A percentile compares a stretch with the other conserved stretches of the same genome.
phyloP scores from a whole-genome alignment of 495 filamentous ascomycete genomes.

The Aspergillus saccharolyticus region DNA sequence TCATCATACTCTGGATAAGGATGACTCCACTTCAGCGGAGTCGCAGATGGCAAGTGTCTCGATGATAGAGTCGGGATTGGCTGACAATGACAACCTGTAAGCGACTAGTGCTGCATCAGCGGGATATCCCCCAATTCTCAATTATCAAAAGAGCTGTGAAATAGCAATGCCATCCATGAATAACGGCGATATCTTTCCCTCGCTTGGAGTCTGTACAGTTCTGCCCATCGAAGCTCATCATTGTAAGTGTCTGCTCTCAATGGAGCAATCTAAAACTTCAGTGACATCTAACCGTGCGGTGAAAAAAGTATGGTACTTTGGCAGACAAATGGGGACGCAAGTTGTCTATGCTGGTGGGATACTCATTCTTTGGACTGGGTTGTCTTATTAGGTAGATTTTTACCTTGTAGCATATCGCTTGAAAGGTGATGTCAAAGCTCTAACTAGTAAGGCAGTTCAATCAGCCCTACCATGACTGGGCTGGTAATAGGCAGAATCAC shows the following conservation, averaged over 20 bases:
- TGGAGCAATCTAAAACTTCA: not conserved
- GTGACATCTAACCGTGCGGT: not conserved
- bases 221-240: too few species aligned
- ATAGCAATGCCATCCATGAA: not conserved
- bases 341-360: not conserved
- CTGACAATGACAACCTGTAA: not conserved
- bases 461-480: not conserved
- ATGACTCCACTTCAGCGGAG: not conserved
- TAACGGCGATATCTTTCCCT: too few species aligned
- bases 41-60: not conserved
- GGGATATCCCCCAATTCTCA: not conserved
- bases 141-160: not conserved
- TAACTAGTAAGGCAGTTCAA: not conserved
- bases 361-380: slow-evolving; percentile 3
- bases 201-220: not conserved
- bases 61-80: not conserved
- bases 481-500: slow-evolving; percentile 1
- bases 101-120: not conserved
- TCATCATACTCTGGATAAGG: too few species aligned
- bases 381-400: slow-evolving; percentile 3
- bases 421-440: too few species aligned
- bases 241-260: not conserved
- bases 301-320: slow-evolving; percentile 1
- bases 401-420: not conserved
- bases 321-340: slow-evolving; percentile 4